Conservation (phyloP, 129 eudicot genomes). For the Saussurea involucrata region DNA sequence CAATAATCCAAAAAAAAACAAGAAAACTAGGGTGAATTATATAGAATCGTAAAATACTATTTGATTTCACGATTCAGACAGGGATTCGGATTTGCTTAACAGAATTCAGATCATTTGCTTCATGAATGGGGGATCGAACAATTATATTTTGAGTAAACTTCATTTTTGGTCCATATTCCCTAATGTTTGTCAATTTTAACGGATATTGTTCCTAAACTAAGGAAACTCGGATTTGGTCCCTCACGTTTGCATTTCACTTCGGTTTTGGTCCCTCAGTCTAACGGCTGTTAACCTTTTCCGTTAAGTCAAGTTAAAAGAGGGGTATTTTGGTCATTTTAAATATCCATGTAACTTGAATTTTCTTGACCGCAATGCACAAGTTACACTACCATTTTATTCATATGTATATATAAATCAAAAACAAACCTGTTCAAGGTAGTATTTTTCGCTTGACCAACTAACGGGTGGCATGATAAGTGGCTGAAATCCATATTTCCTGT, state of each 20-base stretch:
- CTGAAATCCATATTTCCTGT: conserved; percentile 62
- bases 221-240: no score
- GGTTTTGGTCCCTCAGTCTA: no score
- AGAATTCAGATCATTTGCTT: neutral
- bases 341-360: no score
- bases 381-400: neutral
- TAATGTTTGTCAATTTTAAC: no score
- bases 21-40: no score
- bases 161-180: no score
- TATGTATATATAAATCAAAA: neutral
- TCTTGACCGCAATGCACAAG: no score
- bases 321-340: no score
- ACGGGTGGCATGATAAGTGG: conserved; percentile 86
- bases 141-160: neutral
- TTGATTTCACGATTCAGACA: neutral
- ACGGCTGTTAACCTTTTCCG: no score
- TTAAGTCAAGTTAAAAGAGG: no score
- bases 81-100: neutral
- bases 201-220: no score
- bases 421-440: conserved; percentile 83
- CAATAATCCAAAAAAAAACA: neutral
- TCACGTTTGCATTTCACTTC: no score
- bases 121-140: neutral
- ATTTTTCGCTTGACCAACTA: conserved; percentile 94
- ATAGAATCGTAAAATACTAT: neutral